Percentiles rank a stretch among this genome's conserved stretches.
phyloP scores from a whole-genome alignment of 805 yeast genomes.

The Yarrowia sp. region DNA sequence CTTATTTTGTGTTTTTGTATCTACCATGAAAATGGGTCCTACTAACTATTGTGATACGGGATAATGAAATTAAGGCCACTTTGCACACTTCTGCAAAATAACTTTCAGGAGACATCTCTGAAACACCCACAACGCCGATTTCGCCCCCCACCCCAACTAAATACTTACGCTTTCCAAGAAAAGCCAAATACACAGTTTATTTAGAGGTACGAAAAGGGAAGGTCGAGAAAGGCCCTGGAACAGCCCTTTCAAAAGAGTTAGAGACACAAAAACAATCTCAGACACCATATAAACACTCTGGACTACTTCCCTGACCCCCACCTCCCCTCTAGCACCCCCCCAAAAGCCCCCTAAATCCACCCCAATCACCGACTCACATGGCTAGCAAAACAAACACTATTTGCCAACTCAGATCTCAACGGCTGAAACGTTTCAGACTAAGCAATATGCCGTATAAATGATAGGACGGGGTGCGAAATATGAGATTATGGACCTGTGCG shows the following conservation, averaged over 20 bases:
- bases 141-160: not conserved
- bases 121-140: too few species aligned
- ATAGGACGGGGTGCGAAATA: not conserved
- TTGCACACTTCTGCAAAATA: too few species aligned
- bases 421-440: constrained; percentile 3
- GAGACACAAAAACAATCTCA: not conserved
- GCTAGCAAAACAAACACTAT: constrained; percentile 1
- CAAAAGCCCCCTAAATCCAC: not conserved
- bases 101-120: too few species aligned
- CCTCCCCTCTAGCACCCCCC: too few species aligned
- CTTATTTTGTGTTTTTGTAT: too few species aligned
- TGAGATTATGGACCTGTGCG: not conserved
- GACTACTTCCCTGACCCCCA: not conserved
- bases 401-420: constrained; percentile 8
- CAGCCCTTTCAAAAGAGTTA: too few species aligned
- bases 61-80: too few species aligned
- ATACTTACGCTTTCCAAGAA: not conserved
- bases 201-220: too few species aligned
- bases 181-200: not conserved
- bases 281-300: too few species aligned
- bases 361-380: constrained; percentile 5
- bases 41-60: too few species aligned
- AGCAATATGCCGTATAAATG: not conserved
- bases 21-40: too few species aligned
- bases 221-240: too few species aligned